phyloP scores from a whole-genome alignment of 352 stramenopile species.

The Phytophthora hybrid region DNA sequence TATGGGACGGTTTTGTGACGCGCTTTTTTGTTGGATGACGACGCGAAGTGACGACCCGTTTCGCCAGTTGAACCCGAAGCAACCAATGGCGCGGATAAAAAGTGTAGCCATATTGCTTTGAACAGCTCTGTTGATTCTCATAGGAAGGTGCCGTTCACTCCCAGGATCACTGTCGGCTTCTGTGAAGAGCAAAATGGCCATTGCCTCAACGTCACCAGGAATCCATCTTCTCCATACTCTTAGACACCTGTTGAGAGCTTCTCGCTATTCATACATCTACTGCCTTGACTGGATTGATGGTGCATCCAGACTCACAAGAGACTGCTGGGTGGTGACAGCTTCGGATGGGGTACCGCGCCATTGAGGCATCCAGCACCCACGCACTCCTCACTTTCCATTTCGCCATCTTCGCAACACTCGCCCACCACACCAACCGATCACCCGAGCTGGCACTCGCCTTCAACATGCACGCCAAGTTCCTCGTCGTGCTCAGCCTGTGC shows the following conservation, averaged over 20 bases:
- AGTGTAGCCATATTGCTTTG: too few species aligned
- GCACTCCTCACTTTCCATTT: slow-evolving; percentile 13
- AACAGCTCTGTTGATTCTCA: too few species aligned
- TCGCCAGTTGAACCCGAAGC: slow-evolving; percentile 15
- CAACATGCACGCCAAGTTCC: slow-evolving; percentile 20
- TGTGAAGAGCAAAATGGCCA: too few species aligned
- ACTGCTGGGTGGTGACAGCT: background rate
- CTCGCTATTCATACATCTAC: too few species aligned
- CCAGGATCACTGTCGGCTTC: too few species aligned
- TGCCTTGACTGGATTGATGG: too few species aligned
- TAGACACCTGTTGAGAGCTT: too few species aligned
- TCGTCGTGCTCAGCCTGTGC: slow-evolving; percentile 14
- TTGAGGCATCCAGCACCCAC: background rate
- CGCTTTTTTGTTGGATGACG: slow-evolving; percentile 24
- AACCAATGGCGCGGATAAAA: background rate
- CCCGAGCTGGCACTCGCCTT: background rate
- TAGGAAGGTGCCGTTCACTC: too few species aligned
- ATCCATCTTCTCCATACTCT: too few species aligned
- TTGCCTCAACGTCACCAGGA: too few species aligned
- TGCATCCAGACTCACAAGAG: background rate
- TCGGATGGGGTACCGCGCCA: too few species aligned
- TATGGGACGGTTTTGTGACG: slow-evolving; percentile 2
- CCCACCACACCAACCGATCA: background rate
- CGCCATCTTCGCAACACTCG: slow-evolving; percentile 9
- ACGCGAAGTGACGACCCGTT: slow-evolving; percentile 19